Percentiles rank a stretch among this genome's conserved stretches.
phyloP scores from a whole-genome alignment of 2,329 filamentous ascomycete species.

The Dichotomopilus funicola region DNA sequence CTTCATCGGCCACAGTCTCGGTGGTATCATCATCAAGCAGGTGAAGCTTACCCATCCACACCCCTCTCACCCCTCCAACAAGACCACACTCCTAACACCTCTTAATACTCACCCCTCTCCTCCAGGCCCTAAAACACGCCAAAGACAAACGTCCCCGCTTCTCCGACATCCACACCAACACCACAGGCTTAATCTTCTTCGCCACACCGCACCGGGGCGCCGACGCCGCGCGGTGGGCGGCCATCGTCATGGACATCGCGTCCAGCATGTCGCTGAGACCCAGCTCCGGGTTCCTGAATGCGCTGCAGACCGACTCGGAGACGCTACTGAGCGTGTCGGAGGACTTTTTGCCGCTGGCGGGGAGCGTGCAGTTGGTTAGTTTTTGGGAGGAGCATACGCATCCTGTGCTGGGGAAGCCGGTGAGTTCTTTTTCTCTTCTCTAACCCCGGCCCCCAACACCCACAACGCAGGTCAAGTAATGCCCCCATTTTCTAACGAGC shows the following conservation, averaged over 20 bases:
- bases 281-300: background rate
- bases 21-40: conserved; percentile 18
- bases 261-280: background rate
- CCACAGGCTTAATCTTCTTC: conserved; percentile 15
- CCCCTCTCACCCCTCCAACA: background rate
- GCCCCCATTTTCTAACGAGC: too few relatives aligned
- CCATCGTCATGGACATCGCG: background rate
- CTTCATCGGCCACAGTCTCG: conserved; percentile 16
- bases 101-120: background rate
- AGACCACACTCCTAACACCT: background rate
- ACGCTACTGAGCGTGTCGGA: conserved; percentile 12
- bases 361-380: conserved; percentile 6
- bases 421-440: too few relatives aligned
- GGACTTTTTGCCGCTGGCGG: conserved; percentile 2
- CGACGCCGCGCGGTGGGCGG: conserved; percentile 3
- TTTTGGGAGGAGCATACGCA: conserved; percentile 10
- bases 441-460: too few relatives aligned
- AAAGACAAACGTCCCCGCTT: background rate
- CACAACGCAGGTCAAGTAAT: too few relatives aligned
- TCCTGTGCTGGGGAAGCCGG: background rate
- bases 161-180: background rate
- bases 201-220: conserved; percentile 17
- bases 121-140: background rate
- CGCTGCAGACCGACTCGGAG: conserved; percentile 3
- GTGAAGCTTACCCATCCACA: background rate